Evolutionary conservation across 306 rosid species (phyloP), one percentile per base, ranked within the genome.

Genomic region (Quillaja saponaria): DNA sequence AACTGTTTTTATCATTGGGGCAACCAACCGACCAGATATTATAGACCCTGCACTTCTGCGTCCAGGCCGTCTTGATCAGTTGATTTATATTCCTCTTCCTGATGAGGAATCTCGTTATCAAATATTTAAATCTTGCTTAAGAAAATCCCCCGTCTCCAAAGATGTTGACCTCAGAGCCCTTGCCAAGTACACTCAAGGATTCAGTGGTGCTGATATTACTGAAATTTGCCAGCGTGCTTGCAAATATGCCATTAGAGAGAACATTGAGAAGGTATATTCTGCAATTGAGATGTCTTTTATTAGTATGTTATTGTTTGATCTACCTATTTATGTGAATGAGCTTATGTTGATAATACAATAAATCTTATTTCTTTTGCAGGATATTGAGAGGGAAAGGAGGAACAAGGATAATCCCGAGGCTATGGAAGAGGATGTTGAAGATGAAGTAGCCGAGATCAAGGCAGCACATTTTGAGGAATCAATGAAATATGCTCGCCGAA

Each of bases 381-480:
- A 92, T 67, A 89, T 92, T 55, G 97, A 89, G 72, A 87, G 76
- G 77, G 99, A 92, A 68, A 81, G 95, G 71, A 86, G 83, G 85
- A 85, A 86, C 68, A 83, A 77, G 3, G 95, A 89, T 14, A 87
- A 89, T 69, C 99, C 95, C 0, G 97, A 89, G 78, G 99, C 96
- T 0, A 92, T 89, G 99, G 97, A 92, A 73, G 99, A 92, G 83
- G 91, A 89, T 49, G 34, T 83, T 14, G 99, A 88, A 0, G 99
- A 91, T 19, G 97, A 92, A 5, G 85, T 89, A 8, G 83, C 95
- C 0, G 96, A 88, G 78, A 92, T 92, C 71, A 92, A 75, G 75
- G 96, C 99, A 47, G 94, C 95, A 39, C 99, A 92, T 52, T 92
- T 92, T 31, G 96, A 92, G 74, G 99, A 92, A 54, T 92, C 99